Evolutionary conservation across 2,329 filamentous ascomycete species (phyloP).

Genomic region (Grosmannia huntii): DNA sequence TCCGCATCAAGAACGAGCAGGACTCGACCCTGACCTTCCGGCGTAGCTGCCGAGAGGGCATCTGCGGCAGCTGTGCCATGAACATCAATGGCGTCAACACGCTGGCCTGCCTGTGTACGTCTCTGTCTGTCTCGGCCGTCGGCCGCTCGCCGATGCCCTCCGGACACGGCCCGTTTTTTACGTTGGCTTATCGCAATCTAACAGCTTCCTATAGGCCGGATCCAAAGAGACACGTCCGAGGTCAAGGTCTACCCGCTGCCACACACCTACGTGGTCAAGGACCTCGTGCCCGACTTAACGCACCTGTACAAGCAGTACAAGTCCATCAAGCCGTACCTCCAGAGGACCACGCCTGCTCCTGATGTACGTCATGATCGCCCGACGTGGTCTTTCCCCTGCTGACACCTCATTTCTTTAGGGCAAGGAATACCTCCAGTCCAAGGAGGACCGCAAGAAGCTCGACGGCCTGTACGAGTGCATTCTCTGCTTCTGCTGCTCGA

Average conservation of each 20-base stretch:
- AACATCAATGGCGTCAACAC: constrained; percentile 99
- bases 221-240: constrained; percentile 74
- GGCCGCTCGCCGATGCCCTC: background rate
- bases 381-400: background rate
- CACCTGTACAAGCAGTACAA: constrained; percentile 99
- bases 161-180: background rate
- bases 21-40: constrained; percentile 95
- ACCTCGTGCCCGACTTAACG: constrained; percentile 93
- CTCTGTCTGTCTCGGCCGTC: background rate
- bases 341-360: constrained; percentile 70
- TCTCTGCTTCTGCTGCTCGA: constrained; percentile 97
- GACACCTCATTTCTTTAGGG: constrained; percentile 40
- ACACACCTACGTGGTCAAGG: constrained; percentile 98
- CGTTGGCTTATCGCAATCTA: background rate
- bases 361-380: constrained; percentile 48
- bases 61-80: constrained; percentile 98
- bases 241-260: constrained; percentile 95
- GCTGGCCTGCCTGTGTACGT: constrained; percentile 89
- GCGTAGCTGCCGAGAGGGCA: constrained; percentile 91
- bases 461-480: constrained; percentile 99
- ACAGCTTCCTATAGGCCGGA: constrained; percentile 56
- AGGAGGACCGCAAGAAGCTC: constrained; percentile 88
- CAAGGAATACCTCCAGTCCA: constrained; percentile 81
- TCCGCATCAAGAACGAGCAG: constrained; percentile 98
- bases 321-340: constrained; percentile 97